A percentile compares a stretch with the other conserved stretches of the same genome.
These are phyloP conservation scores for Ambrosiella cleistominuta DNA, from an alignment of 2,329 filamentous ascomycete genomes.

Conservation along the genomic window DNA sequence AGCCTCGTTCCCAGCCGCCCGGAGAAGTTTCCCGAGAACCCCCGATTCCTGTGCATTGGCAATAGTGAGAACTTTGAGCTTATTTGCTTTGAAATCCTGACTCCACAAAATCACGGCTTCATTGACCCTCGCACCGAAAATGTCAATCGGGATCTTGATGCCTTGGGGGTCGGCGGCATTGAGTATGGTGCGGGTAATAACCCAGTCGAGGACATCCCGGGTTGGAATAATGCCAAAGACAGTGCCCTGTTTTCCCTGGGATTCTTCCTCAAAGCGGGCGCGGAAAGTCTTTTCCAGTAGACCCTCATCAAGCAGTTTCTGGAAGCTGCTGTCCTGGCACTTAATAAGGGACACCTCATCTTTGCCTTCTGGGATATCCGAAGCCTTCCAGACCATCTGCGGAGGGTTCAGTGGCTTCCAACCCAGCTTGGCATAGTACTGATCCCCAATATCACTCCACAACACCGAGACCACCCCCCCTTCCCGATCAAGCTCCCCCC, in stretches of 20 bases:
- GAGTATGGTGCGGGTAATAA: neutral
- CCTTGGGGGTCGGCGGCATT: neutral
- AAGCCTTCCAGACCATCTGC: neutral
- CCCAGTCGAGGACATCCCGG: neutral
- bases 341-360: neutral
- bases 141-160: neutral
- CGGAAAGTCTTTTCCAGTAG: neutral
- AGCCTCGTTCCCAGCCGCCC: neutral
- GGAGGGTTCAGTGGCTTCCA: neutral
- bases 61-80: neutral
- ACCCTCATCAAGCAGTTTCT: neutral
- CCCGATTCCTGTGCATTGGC: neutral
- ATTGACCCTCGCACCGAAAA: neutral
- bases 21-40: neutral
- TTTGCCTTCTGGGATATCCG: neutral
- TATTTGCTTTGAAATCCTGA: neutral
- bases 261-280: neutral
- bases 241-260: neutral
- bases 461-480: neutral
- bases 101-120: neutral
- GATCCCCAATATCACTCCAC: neutral
- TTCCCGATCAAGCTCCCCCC: neutral
- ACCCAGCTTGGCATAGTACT: neutral
- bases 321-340: neutral
- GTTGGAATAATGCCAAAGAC: neutral